Conservation (phyloP, 2,329 filamentous ascomycete species). For the Ophiosphaerella narmari region DNA sequence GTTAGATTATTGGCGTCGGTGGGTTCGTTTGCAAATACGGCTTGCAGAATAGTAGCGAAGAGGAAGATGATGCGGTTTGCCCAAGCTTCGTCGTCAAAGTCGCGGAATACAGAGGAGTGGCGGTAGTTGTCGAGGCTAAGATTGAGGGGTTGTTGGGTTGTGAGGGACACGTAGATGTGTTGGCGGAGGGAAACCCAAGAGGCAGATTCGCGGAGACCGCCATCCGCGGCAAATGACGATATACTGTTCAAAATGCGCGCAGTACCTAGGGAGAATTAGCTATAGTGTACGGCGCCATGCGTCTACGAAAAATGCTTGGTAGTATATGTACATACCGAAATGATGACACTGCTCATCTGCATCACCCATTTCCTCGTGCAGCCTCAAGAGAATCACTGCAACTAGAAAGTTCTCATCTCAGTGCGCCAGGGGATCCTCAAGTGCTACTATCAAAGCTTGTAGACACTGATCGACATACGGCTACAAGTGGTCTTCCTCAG, state of each 20-base stretch:
- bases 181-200: constrained; percentile 50
- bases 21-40: constrained; percentile 27
- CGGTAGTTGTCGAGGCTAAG: constrained; percentile 38
- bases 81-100: constrained; percentile 37
- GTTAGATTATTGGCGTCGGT: constrained; percentile 22
- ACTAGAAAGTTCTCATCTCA: constrained; percentile 55
- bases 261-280: constrained; percentile 21
- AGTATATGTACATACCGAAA: constrained; percentile 9
- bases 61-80: constrained; percentile 40
- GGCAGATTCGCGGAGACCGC: constrained; percentile 48
- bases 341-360: constrained; percentile 48
- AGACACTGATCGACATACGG: constrained; percentile 54
- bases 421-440: constrained; percentile 48
- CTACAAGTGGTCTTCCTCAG: constrained; percentile 50
- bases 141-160: constrained; percentile 39
- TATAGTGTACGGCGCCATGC: neutral
- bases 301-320: neutral
- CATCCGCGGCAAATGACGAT: constrained; percentile 44
- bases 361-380: constrained; percentile 55
- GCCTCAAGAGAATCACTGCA: constrained; percentile 55
- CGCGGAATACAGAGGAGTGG: constrained; percentile 34
- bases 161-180: constrained; percentile 48
- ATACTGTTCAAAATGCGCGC: constrained; percentile 47
- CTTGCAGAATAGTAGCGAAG: constrained; percentile 35
- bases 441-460: constrained; percentile 52